Base-by-base conservation (phyloP, 176 grass and related monocot species). In the Dendrocalamus sinicus region DNA sequence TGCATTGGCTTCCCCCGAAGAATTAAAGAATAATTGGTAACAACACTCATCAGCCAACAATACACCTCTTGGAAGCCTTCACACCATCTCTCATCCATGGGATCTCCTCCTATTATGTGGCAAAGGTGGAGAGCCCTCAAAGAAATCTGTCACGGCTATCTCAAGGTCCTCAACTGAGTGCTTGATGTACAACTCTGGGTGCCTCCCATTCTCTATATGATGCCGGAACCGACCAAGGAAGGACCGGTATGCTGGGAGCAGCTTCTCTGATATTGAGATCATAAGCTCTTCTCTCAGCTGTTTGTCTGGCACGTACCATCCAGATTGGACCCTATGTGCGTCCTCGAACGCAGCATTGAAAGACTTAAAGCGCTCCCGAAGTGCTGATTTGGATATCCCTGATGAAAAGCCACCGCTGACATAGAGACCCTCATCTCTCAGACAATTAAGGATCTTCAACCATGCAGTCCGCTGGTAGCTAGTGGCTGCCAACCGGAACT, bases 111-210 rank as follows among this genome's bases (percentile, higher is more conserved):
- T 92, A 66, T 86, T 85, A 80, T 90, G 83, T 7, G 58, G 13
- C 10, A 80, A 46, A 76, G 87, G 66, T 52, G 83, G 79, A 80
- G 81, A 86, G 14, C 90, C 92, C 89, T 97, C 94, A 57, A 94
- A 97, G 86, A 97, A 94, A 87, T 97, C 88, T 57, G 60, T 55
- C 67, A 90, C 86, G 3, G 92, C 57, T 64, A 74, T 64, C 86
- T 97, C 94, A 50, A 97, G 92, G 86, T 97, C 92, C 86, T 99
- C 93, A 82, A 92, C 93, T 13, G 93, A 91, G 75, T 98, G 94
- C 41, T 91, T 98, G 84, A 98, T 98, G 85, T 92, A 94, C 88
- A 94, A 24, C 71, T 98, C 93, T 4, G 93, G 96, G 70, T 95
- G 91, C 77, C 59, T 98, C 68, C 91, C 88, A 12, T 82, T 92